Base-by-base conservation (phyloP, 208 protist species). In the Crithidia fasciculata region DNA sequence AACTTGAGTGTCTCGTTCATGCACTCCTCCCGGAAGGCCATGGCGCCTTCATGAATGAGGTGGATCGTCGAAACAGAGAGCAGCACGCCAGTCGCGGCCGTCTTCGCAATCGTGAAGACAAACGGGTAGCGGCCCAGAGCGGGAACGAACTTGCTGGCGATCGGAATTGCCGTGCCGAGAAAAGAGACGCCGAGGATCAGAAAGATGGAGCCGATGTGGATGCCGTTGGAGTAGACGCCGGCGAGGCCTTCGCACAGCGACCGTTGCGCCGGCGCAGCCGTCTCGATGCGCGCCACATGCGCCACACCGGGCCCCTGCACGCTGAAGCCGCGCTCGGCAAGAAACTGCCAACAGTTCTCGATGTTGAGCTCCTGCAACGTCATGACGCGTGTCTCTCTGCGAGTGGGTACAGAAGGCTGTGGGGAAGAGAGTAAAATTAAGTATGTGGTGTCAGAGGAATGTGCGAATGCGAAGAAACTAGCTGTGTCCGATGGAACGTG, bases 41-140 rank as follows among this genome's bases (percentile, higher is more conserved):
- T 69, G 5, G 65, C 60, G 37, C 67, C 70, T 40, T 90, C 80
- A 65, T 87, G 78, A 40, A 93, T 86, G 15, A 93, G 72, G 74
- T 87, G 81, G 37, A 93, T 85, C 44, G 63, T 67, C 12, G 88
- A 72, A 1, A 90, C 85, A 6, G 85, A 74, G 47, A 93, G 68
- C 55, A 93, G 64, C 28, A 93, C 88, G 16, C 88, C 88, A 12
- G 85, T 90, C 12, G 83, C 80, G 5, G 72, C 61, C 0, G 81
- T 77, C 74, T 93, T 93, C 15, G 72, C 80, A 18, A 90, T 40
- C 8, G 80, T 50, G 72, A 86, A 85, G 50, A 78, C 63, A 66
- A 83, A 93, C 18, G 84, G 79, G 71, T 85, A 78, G 4, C 74
- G 44, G n/a, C 67, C 62, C 15, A 93, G 72, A 0, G 0, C 45